Conservation (phyloP, 2,329 filamentous ascomycete species). For the Fusarium robinianum region DNA sequence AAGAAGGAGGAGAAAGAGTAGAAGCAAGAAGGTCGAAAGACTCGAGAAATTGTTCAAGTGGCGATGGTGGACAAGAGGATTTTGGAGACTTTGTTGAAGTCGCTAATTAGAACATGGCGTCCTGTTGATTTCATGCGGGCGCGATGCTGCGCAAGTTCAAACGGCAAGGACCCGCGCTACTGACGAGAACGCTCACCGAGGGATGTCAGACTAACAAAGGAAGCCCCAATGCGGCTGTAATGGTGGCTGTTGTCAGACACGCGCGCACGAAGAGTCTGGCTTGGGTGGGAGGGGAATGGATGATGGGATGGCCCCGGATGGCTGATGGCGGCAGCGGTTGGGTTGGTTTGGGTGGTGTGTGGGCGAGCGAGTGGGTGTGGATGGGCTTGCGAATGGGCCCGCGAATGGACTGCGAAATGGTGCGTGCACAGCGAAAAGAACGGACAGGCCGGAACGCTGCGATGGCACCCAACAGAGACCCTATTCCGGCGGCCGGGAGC, state of each 20-base stretch:
- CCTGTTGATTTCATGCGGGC: constrained; percentile 33
- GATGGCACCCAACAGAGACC: no score
- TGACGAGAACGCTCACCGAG: constrained; percentile 43
- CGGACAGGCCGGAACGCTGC: constrained; percentile 4
- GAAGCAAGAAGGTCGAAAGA: no score
- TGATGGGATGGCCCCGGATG: constrained; percentile 6
- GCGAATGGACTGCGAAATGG: constrained; percentile 10
- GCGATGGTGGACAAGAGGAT: no score
- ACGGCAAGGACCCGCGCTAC: constrained; percentile 30
- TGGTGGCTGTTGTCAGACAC: constrained; percentile 25
- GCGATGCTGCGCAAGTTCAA: constrained; percentile 31
- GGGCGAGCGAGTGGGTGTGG: constrained; percentile 7
- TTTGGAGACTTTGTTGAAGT: no score
- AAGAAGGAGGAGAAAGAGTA: no score
- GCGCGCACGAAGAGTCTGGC: constrained; percentile 28
- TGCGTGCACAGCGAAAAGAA: constrained; percentile 5
- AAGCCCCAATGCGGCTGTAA: constrained; percentile 22
- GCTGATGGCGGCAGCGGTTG: constrained; percentile 4
- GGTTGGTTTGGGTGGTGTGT: no score
- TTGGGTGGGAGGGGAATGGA: constrained; percentile 1
- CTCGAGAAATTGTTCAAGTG: no score
- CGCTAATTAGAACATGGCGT: constrained; percentile 37
- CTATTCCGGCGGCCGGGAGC: constrained; percentile 14
- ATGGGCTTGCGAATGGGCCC: constrained; percentile 17
- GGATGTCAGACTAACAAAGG: constrained; percentile 28